These are phyloP conservation scores for Chlorella sorokiniana DNA, from an alignment of 139 green algal genomes.

Conservation along the genomic window DNA sequence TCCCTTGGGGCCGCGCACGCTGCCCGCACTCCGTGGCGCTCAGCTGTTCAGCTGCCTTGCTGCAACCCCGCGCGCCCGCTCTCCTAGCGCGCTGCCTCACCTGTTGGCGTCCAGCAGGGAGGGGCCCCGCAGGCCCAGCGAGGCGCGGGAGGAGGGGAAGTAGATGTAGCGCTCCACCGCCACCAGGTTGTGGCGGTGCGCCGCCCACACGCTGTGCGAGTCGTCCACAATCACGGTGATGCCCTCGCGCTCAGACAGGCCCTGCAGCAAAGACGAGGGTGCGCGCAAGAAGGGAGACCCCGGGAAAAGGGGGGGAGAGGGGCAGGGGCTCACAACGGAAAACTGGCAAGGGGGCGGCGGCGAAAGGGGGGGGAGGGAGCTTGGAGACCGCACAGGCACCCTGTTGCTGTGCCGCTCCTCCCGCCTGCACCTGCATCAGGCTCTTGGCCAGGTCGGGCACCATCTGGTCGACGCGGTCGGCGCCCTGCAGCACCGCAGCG, in stretches of 20 bases:
- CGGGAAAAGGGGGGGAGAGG: neutral
- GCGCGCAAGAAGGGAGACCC: neutral
- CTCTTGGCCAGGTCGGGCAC: conserved; percentile 30
- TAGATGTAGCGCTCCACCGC: conserved; percentile 88
- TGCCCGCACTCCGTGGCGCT: too few relatives aligned
- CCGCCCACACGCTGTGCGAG: conserved; percentile 85
- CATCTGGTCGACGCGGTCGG: conserved; percentile 30
- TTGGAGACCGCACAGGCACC: too few relatives aligned
- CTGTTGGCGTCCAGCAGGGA: conserved; percentile 60
- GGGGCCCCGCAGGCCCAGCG: conserved; percentile 29
- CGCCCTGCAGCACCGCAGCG: conserved; percentile 9
- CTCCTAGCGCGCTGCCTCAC: neutral
- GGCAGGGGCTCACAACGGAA: too few relatives aligned
- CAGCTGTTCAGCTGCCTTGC: too few relatives aligned
- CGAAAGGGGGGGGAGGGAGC: too few relatives aligned
- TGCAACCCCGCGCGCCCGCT: neutral
- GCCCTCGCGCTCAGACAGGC: conserved; percentile 24
- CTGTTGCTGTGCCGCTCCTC: too few relatives aligned
- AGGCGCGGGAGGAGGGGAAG: conserved; percentile 68
- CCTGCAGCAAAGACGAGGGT: neutral
- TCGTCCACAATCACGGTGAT: conserved; percentile 91
- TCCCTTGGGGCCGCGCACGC: too few relatives aligned
- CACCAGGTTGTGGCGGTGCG: conserved; percentile 84
- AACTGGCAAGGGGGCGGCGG: neutral
- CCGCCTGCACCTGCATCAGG: conserved; percentile 35